phyloP scores from a whole-genome alignment of 441 rosid species.

The Rhodomyrtus psidioides region DNA sequence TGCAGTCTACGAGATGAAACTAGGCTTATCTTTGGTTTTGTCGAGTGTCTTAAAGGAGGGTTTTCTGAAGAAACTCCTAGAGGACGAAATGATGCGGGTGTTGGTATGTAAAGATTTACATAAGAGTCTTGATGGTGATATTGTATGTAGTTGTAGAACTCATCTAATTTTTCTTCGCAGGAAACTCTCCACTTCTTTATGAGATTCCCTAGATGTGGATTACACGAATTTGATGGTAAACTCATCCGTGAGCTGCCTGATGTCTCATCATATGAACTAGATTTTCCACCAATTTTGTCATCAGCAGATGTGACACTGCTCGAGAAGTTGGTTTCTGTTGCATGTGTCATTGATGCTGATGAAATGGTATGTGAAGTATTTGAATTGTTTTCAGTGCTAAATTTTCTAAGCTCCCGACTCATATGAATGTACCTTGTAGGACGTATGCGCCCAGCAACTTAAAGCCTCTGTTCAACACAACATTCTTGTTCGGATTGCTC shows the following conservation, averaged over 20 bases:
- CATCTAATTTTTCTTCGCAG: constrained; percentile 23
- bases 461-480: constrained; percentile 53
- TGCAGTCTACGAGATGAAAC: constrained; percentile 86
- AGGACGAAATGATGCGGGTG: constrained; percentile 42
- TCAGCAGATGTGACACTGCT: constrained; percentile 40
- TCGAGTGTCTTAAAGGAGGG: constrained; percentile 39
- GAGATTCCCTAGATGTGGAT: constrained; percentile 67
- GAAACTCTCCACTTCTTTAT: constrained; percentile 63
- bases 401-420: constrained; percentile 1
- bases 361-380: constrained; percentile 27
- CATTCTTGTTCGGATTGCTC: constrained; percentile 57
- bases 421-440: not conserved
- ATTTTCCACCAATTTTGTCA: constrained; percentile 33
- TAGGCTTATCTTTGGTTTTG: constrained; percentile 67
- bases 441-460: constrained; percentile 48
- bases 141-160: not conserved
- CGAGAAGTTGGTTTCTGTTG: constrained; percentile 54
- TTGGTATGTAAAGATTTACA: constrained; percentile 36
- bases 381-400: not conserved
- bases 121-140: not conserved
- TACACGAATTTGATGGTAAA: constrained; percentile 18
- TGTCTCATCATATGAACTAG: constrained; percentile 22
- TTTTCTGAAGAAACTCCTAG: constrained; percentile 26
- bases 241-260: constrained; percentile 18
- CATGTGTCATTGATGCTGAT: constrained; percentile 32